phyloP scores from a whole-genome alignment of 1,284 basidiomycete genomes.

The Meira miltonrushii region DNA sequence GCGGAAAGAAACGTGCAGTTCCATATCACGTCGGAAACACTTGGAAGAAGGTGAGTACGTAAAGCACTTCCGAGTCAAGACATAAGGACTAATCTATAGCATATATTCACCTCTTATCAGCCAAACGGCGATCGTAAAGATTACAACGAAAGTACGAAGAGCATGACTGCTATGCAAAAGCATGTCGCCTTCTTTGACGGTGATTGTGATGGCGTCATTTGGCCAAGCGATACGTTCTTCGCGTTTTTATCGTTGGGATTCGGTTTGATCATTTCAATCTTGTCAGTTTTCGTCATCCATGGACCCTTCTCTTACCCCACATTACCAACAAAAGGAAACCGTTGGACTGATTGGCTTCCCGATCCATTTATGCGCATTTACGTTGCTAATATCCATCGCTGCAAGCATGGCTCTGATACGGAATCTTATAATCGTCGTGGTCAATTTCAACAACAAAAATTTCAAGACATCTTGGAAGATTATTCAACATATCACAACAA shows the following conservation, averaged over 20 bases:
- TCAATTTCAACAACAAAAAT: conserved; percentile 23
- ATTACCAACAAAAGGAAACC: conserved; percentile 19
- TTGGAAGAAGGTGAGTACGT: conserved; percentile 13
- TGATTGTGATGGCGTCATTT: conserved; percentile 59
- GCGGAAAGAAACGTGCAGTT: not conserved
- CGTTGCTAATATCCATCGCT: conserved; percentile 55
- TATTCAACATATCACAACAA: conserved; percentile 27
- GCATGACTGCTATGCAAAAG: conserved; percentile 51
- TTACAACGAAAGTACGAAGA: conserved; percentile 30
- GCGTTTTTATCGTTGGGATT: conserved; percentile 57
- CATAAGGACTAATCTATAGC: too few species aligned
- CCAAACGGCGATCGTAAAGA: conserved; percentile 28
- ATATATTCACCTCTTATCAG: too few species aligned
- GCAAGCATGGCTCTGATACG: conserved; percentile 58
- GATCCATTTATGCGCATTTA: conserved; percentile 58
- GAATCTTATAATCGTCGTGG: conserved; percentile 54
- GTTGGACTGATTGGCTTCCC: conserved; percentile 23
- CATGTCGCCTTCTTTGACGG: not conserved
- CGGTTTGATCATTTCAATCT: conserved; percentile 54
- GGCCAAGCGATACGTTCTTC: conserved; percentile 60
- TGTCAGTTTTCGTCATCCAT: conserved; percentile 55
- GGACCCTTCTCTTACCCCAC: conserved; percentile 34
- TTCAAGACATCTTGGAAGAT: conserved; percentile 26
- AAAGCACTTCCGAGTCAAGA: too few species aligned
- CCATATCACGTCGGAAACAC: conserved; percentile 36